A percentile compares a stretch with the other conserved stretches of the same genome.
Evolutionary conservation across 345 rosid species (phyloP).

Genomic region (Gossypium ekmanianum): DNA sequence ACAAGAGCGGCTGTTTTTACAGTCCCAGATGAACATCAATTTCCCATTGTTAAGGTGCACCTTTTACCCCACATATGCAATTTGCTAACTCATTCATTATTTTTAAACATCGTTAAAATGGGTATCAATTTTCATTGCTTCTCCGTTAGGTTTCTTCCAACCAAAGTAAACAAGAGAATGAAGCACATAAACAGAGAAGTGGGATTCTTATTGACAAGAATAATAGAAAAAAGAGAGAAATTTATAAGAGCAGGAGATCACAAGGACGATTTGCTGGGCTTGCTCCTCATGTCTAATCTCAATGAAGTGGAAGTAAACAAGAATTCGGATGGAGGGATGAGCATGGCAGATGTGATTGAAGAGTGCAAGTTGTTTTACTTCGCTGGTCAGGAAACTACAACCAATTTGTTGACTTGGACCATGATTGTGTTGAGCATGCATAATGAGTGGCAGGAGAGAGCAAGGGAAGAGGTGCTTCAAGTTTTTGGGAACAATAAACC

Average conservation of each 20-base stretch:
- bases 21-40: constrained; percentile 3
- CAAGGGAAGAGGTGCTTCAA: constrained; percentile 44
- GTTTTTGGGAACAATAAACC: constrained; percentile 29
- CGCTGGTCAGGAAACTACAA: constrained; percentile 63
- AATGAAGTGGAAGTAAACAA: constrained; percentile 13
- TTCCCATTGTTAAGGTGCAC: constrained; percentile 18
- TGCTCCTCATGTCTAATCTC: constrained; percentile 33
- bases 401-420: constrained; percentile 48
- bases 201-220: not conserved
- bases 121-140: not conserved
- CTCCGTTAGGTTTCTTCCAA: constrained; percentile 21
- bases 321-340: constrained; percentile 19
- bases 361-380: constrained; percentile 54
- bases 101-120: no score
- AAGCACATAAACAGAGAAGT: constrained; percentile 20
- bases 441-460: constrained; percentile 52
- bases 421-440: constrained; percentile 45
- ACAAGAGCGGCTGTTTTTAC: constrained; percentile 10
- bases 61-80: no score
- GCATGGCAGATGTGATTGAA: constrained; percentile 39
- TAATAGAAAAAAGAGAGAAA: constrained; percentile 22
- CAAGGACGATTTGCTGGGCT: constrained; percentile 36
- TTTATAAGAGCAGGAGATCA: constrained; percentile 12
- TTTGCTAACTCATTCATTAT: no score
- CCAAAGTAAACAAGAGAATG: constrained; percentile 22